Evolutionary conservation across 768 basidiomycete species (phyloP).

Genomic region (Sistotremastrum suecicum): DNA sequence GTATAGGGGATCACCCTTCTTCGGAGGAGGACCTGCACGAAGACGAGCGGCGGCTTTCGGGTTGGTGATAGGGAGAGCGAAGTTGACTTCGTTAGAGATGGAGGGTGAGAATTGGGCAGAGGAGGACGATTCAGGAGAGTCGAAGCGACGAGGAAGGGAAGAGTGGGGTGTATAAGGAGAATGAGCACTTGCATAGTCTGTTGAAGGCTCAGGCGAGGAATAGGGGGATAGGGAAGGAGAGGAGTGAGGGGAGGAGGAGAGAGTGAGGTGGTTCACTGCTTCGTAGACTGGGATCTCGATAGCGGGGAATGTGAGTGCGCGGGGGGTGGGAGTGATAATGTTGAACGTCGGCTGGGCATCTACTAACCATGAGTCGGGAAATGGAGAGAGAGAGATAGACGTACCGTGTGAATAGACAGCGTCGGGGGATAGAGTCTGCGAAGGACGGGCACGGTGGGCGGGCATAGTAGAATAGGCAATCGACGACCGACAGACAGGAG

Average conservation of each 20-base stretch:
- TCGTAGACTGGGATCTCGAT: conserved; percentile 14
- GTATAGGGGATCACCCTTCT: conserved; percentile 68
- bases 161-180: too few relatives aligned
- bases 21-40: conserved; percentile 23
- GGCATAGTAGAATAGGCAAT: too few relatives aligned
- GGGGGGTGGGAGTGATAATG: conserved; percentile 54
- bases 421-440: too few relatives aligned
- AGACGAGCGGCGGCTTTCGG: conserved; percentile 10
- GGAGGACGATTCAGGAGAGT: conserved; percentile 22
- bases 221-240: conserved; percentile 55
- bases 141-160: conserved; percentile 17
- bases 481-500: too few relatives aligned
- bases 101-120: conserved; percentile 26
- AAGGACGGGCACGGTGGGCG: too few relatives aligned
- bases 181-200: too few relatives aligned
- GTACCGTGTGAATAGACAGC: too few relatives aligned
- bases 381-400: too few relatives aligned
- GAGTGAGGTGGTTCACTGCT: background rate
- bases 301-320: conserved; percentile 47
- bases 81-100: conserved; percentile 23
- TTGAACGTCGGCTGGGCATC: conserved; percentile 30
- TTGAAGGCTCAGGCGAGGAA: conserved; percentile 47
- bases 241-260: conserved; percentile 12
- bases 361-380: too few relatives aligned
- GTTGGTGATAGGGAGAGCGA: conserved; percentile 17